Base-by-base conservation (phyloP, 179 eudicot genomes). In the Sideroxylon spinosum region DNA sequence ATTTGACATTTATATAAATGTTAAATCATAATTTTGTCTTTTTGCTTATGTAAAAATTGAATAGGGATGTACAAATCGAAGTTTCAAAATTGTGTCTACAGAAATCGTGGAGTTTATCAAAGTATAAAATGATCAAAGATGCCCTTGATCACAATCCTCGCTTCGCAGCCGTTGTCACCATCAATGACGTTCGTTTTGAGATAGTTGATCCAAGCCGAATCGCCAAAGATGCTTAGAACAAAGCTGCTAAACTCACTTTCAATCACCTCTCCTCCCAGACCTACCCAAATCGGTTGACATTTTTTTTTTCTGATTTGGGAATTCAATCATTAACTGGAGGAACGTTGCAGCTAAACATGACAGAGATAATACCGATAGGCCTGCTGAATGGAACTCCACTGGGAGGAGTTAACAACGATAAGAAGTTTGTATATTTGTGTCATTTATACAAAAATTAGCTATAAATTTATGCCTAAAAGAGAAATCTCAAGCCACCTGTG, bases 391-490 rank as follows among this genome's bases (percentile, higher is more conserved):
- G 9, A 49, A 10, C 52, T 49, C 0, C 52, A 5, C 9, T 10
- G 6, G 52, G n/a, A n/a, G n/a, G 52, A 49, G 52, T 49, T 10
- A 49, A 49, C 6, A 10, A 49, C 9, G 52, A 49, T 49, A 49
- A 10, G 52, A 49, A 49, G 9, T 10, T 49, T 49, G 9, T 5
- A 85, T 87, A 77, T 53, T 57, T 55, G 56, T 49, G 60, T 32
- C 84, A 82, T 50, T 13, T 89, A 68, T 91, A 83, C 90, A 93
- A 95, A 86, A 89, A 82, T 80, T 90, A 79, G 59, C 81, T 95
- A 55, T 97, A 91, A 77, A 82, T 48, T 20, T 93, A 83, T 82
- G 89, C 97, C 44, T 92, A 91, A 64, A 95, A 89, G 91, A 82
- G 85, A 71, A 88, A 82, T 76, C 80, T 90, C 71, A 59, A 44